Evolutionary conservation across 129 eudicot species (phyloP).

Genomic region (Chrysanthemum seticuspe): DNA sequence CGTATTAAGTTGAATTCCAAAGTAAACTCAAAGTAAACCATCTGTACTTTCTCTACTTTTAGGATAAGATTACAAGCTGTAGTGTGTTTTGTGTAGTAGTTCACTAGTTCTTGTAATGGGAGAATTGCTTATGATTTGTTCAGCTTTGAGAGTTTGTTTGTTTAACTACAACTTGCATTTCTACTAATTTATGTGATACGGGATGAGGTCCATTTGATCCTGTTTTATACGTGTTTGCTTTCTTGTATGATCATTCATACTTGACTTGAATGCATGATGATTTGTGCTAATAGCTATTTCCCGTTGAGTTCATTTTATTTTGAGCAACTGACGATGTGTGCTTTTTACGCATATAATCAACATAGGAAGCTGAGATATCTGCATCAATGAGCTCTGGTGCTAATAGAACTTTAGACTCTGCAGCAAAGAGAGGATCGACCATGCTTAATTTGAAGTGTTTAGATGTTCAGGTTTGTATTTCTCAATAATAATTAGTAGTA

Average conservation of each 20-base stretch:
- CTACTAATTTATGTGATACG: neutral
- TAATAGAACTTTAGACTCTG: conserved; percentile 71
- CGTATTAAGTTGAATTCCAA: neutral
- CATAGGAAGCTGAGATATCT: conserved; percentile 93
- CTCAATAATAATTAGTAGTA: neutral
- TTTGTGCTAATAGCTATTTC: neutral
- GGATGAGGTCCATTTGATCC: neutral
- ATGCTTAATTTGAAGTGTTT: conserved; percentile 89
- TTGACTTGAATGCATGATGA: neutral
- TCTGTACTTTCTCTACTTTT: too few relatives aligned
- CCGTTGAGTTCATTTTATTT: neutral
- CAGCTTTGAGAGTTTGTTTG: too few relatives aligned
- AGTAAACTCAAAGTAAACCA: too few relatives aligned
- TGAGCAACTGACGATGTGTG: neutral
- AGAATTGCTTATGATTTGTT: too few relatives aligned
- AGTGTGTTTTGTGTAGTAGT: too few relatives aligned
- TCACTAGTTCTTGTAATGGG: too few relatives aligned
- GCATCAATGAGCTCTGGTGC: conserved; percentile 76
- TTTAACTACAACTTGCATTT: neutral
- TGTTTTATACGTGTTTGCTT: neutral
- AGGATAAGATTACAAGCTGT: too few relatives aligned
- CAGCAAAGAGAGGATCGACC: conserved; percentile 88
- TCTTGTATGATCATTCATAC: neutral
- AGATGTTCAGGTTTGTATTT: conserved; percentile 76
- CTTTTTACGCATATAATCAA: conserved; percentile 10